These are phyloP conservation scores for Colletotrichum musicola DNA, from an alignment of 2,329 filamentous ascomycete species.

Conservation along the genomic window DNA sequence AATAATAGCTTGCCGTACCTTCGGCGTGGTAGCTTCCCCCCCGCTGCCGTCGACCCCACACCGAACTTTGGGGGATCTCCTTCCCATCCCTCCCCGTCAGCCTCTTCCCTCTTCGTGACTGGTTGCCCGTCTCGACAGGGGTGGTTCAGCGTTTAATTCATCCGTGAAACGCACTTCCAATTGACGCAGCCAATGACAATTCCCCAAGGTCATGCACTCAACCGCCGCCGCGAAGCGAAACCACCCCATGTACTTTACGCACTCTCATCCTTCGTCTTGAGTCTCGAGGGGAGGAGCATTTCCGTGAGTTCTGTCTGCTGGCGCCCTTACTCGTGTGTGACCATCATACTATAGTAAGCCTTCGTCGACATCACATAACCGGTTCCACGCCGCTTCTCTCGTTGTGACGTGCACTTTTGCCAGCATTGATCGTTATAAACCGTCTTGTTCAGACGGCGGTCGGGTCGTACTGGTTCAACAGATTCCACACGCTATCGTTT, in stretches of 20 bases:
- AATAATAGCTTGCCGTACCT: neutral
- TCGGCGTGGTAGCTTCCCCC: no score
- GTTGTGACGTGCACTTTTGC: neutral
- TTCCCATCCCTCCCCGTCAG: neutral
- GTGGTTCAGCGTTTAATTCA: slow-evolving; percentile 11
- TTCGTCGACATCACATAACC: neutral
- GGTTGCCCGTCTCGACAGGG: slow-evolving; percentile 14
- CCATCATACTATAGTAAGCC: neutral
- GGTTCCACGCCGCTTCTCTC: neutral
- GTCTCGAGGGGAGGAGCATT: neutral
- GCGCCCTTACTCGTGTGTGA: neutral
- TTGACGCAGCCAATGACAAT: slow-evolving; percentile 20
- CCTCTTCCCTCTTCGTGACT: neutral
- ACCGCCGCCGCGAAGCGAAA: slow-evolving; percentile 5
- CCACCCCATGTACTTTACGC: no score
- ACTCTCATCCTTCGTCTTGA: slow-evolving; percentile 1
- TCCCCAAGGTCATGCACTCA: slow-evolving; percentile 23
- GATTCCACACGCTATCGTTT: slow-evolving; percentile 67
- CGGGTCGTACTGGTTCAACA: slow-evolving; percentile 64
- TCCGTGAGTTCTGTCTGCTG: slow-evolving; percentile 33
- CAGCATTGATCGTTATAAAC: no score
- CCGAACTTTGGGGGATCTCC: neutral
- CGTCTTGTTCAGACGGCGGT: slow-evolving; percentile 16
- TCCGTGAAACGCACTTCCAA: slow-evolving; percentile 9
- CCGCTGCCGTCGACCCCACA: neutral